These are phyloP conservation scores for Zychaea mexicana DNA, from an alignment of 371 early-diverging fungal species.

Conservation along the genomic window DNA sequence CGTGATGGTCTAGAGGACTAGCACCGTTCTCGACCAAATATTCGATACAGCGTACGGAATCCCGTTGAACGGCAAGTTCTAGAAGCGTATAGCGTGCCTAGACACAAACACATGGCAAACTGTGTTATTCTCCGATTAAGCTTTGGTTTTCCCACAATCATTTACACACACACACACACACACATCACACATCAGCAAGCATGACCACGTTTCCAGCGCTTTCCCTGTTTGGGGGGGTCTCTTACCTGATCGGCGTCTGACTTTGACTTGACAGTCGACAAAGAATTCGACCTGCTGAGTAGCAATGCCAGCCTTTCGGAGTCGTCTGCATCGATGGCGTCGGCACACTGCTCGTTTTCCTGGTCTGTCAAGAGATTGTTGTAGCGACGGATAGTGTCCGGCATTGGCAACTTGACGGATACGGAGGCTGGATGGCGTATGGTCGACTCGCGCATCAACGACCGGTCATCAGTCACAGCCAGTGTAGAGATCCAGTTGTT, in stretches of 20 bases:
- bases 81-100: constrained; percentile 55
- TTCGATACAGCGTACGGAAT: constrained; percentile 48
- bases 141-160: too few relatives aligned
- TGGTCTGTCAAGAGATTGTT: neutral
- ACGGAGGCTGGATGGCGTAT: constrained; percentile 13
- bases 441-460: constrained; percentile 9
- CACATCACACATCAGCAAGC: too few relatives aligned
- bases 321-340: constrained; percentile 19
- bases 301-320: neutral
- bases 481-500: constrained; percentile 28
- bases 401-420: constrained; percentile 12
- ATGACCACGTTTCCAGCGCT: neutral
- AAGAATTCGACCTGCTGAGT: neutral
- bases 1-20: constrained; percentile 40
- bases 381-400: constrained; percentile 3
- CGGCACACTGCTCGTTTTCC: constrained; percentile 1
- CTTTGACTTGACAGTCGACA: constrained; percentile 2
- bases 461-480: constrained; percentile 11
- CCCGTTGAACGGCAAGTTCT: constrained; percentile 53
- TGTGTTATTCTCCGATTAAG: neutral
- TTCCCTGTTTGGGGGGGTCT: neutral
- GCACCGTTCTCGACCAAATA: constrained; percentile 41
- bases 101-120: neutral
- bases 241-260: constrained; percentile 12
- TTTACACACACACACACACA: too few relatives aligned